Base-by-base conservation (phyloP, 2,329 filamentous ascomycete genomes). In the Periconia digitata region DNA sequence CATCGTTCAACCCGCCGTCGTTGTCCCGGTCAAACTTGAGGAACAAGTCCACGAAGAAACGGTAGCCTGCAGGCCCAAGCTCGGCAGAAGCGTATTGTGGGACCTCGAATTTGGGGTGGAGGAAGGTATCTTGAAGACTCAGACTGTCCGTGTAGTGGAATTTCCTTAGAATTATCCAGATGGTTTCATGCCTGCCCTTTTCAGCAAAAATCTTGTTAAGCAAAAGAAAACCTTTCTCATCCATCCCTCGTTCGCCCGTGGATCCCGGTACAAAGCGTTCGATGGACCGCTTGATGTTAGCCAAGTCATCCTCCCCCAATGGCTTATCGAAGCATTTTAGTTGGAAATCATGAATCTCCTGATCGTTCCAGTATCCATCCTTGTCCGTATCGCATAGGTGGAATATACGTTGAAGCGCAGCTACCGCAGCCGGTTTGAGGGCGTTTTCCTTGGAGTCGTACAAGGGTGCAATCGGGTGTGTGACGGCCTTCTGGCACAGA, bases 41-140 rank as follows among this genome's bases (percentile, higher is more conserved):
- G 69, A 99, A 99, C 1, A 97, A 79, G 63, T 99, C 94, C 55
- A 97, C 92, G 61, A 99, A 96, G 76, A 99, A 99, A 17, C 92
- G 86, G 72, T 99, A 99, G 1, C 94, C 94, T 13, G 89, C 85
- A 0, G 94, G 94, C 58, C 92, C 96, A 16, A 99, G 80, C 74
- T 99, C 94, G 3, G 92, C 92, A 3, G 92, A 97, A 0, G 91
- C 87, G 65, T 88, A 92, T 48, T 92, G 88, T 0, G 94, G 90
- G 0, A 99, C 91, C 7, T 99, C 94, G 54, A 97, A 92, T 56
- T 90, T 95, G 15, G 94, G 94, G 60, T 91, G 90, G 20, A 99
- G 79, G 67, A 96, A 97, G 58, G 80, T 89, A 66, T 97, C 92
- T 63, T 92, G 90, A 34, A 99, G 76, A 53, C 90, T 95, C 40